Conservation (phyloP, 805 yeast species). For the Candida maltosa region DNA sequence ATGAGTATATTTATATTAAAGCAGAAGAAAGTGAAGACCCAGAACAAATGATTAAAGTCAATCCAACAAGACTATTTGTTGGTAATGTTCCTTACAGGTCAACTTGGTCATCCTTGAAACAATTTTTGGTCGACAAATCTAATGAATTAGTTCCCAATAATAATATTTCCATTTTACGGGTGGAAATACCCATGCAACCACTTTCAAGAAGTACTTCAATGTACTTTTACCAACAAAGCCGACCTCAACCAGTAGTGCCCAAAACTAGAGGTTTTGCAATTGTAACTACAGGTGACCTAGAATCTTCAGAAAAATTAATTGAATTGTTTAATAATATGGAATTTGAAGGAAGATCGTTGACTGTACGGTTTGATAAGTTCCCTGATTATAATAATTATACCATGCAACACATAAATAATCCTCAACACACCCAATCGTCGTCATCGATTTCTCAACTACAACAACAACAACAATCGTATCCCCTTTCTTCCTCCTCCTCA, state of each 20-base stretch:
- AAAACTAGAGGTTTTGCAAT: conserved; percentile 61
- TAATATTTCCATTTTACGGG: conserved; percentile 26
- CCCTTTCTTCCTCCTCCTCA: too few species aligned
- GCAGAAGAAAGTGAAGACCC: conserved; percentile 21
- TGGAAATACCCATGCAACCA: conserved; percentile 39
- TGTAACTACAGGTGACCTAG: conserved; percentile 46
- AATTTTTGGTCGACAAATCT: conserved; percentile 21
- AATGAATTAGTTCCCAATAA: conserved; percentile 24
- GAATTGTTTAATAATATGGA: conserved; percentile 44
- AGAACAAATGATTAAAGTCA: conserved; percentile 26
- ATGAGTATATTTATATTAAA: conserved; percentile 14
- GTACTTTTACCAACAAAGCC: conserved; percentile 1
- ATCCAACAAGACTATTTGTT: conserved; percentile 45
- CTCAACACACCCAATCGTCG: neutral
- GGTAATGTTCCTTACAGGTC: conserved; percentile 55
- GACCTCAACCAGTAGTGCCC: neutral
- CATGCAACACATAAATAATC: conserved; percentile 19
- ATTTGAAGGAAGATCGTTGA: conserved; percentile 60
- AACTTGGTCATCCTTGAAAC: conserved; percentile 31
- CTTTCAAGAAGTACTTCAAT: conserved; percentile 21
- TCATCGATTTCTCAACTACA: neutral
- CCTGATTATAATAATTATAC: conserved; percentile 38
- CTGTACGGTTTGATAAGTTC: conserved; percentile 58
- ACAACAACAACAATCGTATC: neutral
- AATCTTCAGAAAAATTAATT: conserved; percentile 49